Percentiles rank a stretch among this genome's conserved stretches.
phyloP scores from a whole-genome alignment of 2,329 filamentous ascomycete genomes.

The Exophiala sp. region DNA sequence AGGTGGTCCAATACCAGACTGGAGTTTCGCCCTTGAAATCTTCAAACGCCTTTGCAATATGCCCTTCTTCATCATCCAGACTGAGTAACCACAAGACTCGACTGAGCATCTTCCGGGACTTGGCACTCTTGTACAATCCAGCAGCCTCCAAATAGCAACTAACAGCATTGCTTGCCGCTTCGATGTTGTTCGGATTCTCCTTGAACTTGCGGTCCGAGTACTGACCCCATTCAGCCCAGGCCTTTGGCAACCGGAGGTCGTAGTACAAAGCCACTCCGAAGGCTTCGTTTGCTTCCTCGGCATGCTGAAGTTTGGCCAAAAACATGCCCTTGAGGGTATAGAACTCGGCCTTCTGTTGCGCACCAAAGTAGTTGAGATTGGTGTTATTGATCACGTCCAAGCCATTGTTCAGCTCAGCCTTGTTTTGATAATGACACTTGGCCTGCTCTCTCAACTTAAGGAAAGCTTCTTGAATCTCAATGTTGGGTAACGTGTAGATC shows the following conservation, averaged over 20 bases:
- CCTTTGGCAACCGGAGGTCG: slow-evolving; percentile 90
- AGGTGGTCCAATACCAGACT: slow-evolving; percentile 99
- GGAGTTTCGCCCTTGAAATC: slow-evolving; percentile 96
- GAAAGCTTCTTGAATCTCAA: slow-evolving; percentile 99
- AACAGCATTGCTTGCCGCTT: slow-evolving; percentile 80
- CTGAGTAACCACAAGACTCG: slow-evolving; percentile 93
- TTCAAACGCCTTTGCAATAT: slow-evolving; percentile 78
- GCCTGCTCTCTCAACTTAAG: slow-evolving; percentile 97
- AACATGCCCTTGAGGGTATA: slow-evolving; percentile 99
- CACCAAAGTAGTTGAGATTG: slow-evolving; percentile 95
- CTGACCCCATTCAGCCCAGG: slow-evolving; percentile 98
- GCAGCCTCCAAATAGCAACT: slow-evolving; percentile 96
- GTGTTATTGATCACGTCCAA: slow-evolving; percentile 99
- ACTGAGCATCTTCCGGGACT: slow-evolving; percentile 87
- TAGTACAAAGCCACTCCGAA: slow-evolving; percentile 95
- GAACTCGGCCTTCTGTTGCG: slow-evolving; percentile 95
- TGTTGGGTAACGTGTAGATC: slow-evolving; percentile 98
- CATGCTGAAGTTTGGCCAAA: slow-evolving; percentile 84
- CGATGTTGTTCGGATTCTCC: slow-evolving; percentile 73
- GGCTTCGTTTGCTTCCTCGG: slow-evolving; percentile 84
- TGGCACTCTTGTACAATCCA: slow-evolving; percentile 93
- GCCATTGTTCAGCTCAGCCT: slow-evolving; percentile 82
- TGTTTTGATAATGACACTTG: slow-evolving; percentile 97
- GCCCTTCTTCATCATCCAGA: slow-evolving; percentile 79
- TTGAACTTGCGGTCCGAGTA: slow-evolving; percentile 98